Evolutionary conservation across 2,329 filamentous ascomycete genomes (phyloP), one percentile per base, ranked within the genome.

Genomic region (Chaetomium globosum): DNA sequence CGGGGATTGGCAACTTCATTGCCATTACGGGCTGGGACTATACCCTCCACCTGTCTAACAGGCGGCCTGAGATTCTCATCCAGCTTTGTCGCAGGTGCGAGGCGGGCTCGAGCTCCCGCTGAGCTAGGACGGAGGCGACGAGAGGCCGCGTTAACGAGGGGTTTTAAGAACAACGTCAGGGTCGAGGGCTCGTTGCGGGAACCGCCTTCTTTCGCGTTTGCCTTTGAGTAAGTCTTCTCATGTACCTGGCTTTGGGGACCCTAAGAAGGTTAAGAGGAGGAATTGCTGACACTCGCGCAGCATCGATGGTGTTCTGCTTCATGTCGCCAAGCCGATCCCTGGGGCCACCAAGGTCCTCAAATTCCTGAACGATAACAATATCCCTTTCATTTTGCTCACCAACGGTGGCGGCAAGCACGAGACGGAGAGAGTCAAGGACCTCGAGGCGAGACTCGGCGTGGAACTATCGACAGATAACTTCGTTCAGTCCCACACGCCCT

Each of bases 291-390:
- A 4, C 19, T 19, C 9, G 12, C 4, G 10, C 43, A 72, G 70
- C 71, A 96, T 99, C 75, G 95, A 99, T 77, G 95, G 95, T 63
- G 95, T 99, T n/a, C 86, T 99, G 23, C 84, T 98, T 36, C 92
- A 93, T 73, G 90, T 90, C 66, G 87, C 90, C 4, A 86, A 88
- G 68, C 88, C 91, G 3, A 88, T 98, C 55, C 89, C 92, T 1
- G 89, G 91, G 36, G 94, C 95, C 1, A 81, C 86, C 1, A 83
- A 91, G 73, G 85, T 93, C 16, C 84, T 99, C 23, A 80, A 82
- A 33, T 89, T 87, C 73, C 87, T 98, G 23, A 87, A 93, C 71
- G 79, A 83, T 55, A 84, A 93, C 73, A 82, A 85, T 55, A 92
- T 97, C 54, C 93, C 93, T 13, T 98, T 96, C 79, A 94, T 99